Evolutionary conservation across 2,329 filamentous ascomycete genomes (phyloP).

Genomic region (Clonostachys rhizophaga): DNA sequence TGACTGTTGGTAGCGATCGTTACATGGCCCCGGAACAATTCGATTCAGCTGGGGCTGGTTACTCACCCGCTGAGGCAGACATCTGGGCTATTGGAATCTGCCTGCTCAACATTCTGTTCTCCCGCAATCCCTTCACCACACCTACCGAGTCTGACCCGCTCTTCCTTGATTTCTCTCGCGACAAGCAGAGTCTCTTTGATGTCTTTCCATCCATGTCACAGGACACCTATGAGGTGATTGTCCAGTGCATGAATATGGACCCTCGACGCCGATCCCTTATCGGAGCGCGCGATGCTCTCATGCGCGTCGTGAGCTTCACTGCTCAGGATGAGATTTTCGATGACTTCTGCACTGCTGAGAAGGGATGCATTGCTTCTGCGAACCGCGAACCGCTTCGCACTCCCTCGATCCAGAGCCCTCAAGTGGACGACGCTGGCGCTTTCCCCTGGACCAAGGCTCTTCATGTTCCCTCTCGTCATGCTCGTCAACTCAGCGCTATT

Average conservation of each 20-base stretch:
- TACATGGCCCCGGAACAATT: constrained; percentile 99
- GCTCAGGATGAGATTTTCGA: constrained; percentile 87
- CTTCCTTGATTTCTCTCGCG: constrained; percentile 87
- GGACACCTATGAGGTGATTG: constrained; percentile 92
- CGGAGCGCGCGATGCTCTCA: constrained; percentile 72
- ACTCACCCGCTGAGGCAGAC: constrained; percentile 89
- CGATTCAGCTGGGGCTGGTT: constrained; percentile 80
- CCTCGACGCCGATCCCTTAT: constrained; percentile 81
- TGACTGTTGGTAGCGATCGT: constrained; percentile 91
- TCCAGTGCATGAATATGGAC: constrained; percentile 86
- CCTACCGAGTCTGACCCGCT: constrained; percentile 88
- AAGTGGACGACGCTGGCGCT: constrained; percentile 66
- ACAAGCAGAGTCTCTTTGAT: constrained; percentile 95
- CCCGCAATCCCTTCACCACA: constrained; percentile 90
- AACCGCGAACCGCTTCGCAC: constrained; percentile 95
- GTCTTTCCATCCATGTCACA: constrained; percentile 98
- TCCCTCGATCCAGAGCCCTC: constrained; percentile 86
- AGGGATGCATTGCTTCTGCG: constrained; percentile 72
- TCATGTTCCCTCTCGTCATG: constrained; percentile 65
- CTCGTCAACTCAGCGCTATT: constrained; percentile 83
- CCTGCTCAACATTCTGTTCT: constrained; percentile 92
- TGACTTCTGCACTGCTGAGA: constrained; percentile 86
- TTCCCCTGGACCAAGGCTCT: constrained; percentile 96
- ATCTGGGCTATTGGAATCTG: constrained; percentile 98
- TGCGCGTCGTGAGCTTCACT: constrained; percentile 84